phyloP scores from a whole-genome alignment of 495 filamentous ascomycete species.

The Tuber melanosporum region DNA sequence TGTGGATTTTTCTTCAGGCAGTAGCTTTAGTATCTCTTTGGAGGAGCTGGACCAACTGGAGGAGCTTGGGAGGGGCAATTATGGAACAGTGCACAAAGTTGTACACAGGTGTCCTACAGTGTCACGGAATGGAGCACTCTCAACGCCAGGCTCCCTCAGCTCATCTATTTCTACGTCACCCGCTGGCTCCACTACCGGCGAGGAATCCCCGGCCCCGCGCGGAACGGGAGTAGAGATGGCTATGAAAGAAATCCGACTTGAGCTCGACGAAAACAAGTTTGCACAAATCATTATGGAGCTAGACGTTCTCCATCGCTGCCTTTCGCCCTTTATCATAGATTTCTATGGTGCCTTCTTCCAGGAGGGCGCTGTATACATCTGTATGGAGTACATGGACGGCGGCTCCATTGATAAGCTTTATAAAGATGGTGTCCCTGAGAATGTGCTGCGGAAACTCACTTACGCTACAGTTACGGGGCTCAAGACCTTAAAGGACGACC shows the following conservation, averaged over 20 bases:
- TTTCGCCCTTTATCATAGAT: slow-evolving; percentile 93
- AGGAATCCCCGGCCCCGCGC: slow-evolving; percentile 38
- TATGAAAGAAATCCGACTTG: slow-evolving; percentile 98
- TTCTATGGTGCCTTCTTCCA: slow-evolving; percentile 99
- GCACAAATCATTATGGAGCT: slow-evolving; percentile 97
- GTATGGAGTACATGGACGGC: slow-evolving; percentile 98
- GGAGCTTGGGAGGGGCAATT: slow-evolving; percentile 96
- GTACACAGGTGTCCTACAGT: slow-evolving; percentile 51
- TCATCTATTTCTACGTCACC: slow-evolving; percentile 26
- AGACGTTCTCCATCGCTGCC: slow-evolving; percentile 89
- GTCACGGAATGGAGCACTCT: slow-evolving; percentile 25
- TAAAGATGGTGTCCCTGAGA: slow-evolving; percentile 84
- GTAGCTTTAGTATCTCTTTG: slow-evolving; percentile 85
- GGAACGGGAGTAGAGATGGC: slow-evolving; percentile 80
- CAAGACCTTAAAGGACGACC: slow-evolving; percentile 90
- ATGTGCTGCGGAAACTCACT: slow-evolving; percentile 80
- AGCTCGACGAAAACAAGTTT: slow-evolving; percentile 94
- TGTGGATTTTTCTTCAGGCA: slow-evolving; percentile 84
- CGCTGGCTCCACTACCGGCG: slow-evolving; percentile 10
- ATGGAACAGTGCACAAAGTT: slow-evolving; percentile 96
- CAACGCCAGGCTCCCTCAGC: slow-evolving; percentile 24
- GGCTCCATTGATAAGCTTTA: slow-evolving; percentile 98
- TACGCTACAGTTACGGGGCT: slow-evolving; percentile 87
- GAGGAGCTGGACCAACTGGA: slow-evolving; percentile 94
- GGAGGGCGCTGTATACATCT: slow-evolving; percentile 98